phyloP scores from a whole-genome alignment of 495 filamentous ascomycete species.

The Penicillium diatomitis region DNA sequence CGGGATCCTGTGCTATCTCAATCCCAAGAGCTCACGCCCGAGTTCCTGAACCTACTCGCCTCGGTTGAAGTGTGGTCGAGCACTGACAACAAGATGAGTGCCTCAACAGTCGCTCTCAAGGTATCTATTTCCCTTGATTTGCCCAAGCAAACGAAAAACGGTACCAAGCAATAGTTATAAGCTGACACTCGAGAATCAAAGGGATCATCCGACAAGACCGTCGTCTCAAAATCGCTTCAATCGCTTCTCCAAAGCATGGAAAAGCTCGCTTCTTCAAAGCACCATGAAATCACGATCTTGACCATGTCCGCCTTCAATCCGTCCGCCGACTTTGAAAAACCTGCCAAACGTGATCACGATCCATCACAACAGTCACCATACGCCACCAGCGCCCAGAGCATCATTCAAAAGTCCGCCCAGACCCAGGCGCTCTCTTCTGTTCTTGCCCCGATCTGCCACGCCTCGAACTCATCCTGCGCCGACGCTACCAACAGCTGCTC shows the following conservation, averaged over 20 bases:
- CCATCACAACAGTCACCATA: not conserved
- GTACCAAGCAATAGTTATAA: not conserved
- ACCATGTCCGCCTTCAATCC: constrained; percentile 7
- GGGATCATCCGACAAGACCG: not conserved
- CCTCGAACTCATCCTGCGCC: constrained; percentile 49
- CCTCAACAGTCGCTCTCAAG: constrained; percentile 18
- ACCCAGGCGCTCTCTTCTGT: constrained; percentile 11
- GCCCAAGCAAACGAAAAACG: no score
- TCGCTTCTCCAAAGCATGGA: constrained; percentile 15
- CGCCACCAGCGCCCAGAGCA: not conserved
- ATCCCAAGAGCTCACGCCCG: not conserved
- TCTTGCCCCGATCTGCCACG: constrained; percentile 49
- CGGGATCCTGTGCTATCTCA: constrained; percentile 12
- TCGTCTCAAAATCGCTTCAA: constrained; percentile 7
- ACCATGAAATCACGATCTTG: constrained; percentile 15
- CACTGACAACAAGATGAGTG: constrained; percentile 7
- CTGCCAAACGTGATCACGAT: constrained; percentile 1
- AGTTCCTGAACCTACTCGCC: constrained; percentile 12
- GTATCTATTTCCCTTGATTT: constrained; percentile 6
- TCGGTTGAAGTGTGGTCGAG: constrained; percentile 21
- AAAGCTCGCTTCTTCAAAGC: constrained; percentile 6
- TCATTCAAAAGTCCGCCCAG: constrained; percentile 4
- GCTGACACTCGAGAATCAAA: no score
- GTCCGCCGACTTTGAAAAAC: not conserved
- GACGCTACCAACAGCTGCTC: constrained; percentile 61